A percentile compares a stretch with the other conserved stretches of the same genome.
Conservation (phyloP, 352 stramenopile species). For the Pythium volutum region DNA sequence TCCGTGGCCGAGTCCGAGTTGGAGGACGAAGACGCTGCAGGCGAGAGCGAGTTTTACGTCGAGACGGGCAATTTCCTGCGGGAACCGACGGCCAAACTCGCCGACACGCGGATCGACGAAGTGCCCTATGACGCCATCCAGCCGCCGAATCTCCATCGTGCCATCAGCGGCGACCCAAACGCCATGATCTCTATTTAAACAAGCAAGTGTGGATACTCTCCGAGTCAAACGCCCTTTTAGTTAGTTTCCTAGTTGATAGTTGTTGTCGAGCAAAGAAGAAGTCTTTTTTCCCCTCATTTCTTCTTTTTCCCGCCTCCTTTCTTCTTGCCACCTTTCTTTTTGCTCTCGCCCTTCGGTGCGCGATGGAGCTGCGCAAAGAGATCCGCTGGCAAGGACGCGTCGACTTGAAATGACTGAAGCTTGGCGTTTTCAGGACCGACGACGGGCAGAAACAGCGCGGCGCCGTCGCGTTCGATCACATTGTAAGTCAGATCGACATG, state of each 20-base stretch:
- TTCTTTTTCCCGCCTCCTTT: conserved; percentile 34
- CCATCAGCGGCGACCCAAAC: conserved; percentile 17
- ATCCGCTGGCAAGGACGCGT: conserved; percentile 63
- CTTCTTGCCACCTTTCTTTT: conserved; percentile 67
- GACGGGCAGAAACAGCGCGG: conserved; percentile 53
- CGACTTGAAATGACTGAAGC: conserved; percentile 70
- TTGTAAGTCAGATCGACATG: conserved; percentile 82
- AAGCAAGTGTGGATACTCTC: background rate
- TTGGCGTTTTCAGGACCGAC: conserved; percentile 57
- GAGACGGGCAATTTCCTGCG: conserved; percentile 26
- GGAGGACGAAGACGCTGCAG: conserved; percentile 24
- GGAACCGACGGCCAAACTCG: conserved; percentile 18
- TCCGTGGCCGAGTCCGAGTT: conserved; percentile 29
- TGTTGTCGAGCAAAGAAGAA: too few species aligned
- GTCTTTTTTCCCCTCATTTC: background rate
- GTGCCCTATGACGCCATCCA: conserved; percentile 13
- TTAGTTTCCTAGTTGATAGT: too few species aligned
- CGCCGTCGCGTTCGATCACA: conserved; percentile 61
- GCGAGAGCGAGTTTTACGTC: conserved; percentile 25
- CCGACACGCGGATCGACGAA: conserved; percentile 25
- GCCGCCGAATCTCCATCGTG: conserved; percentile 14
- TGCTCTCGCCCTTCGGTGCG: conserved; percentile 59
- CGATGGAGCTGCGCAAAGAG: conserved; percentile 76
- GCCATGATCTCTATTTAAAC: conserved; percentile 34
- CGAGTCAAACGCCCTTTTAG: background rate